Evolutionary conservation across 2,329 filamentous ascomycete species (phyloP).

Genomic region (Botryotinia convoluta): DNA sequence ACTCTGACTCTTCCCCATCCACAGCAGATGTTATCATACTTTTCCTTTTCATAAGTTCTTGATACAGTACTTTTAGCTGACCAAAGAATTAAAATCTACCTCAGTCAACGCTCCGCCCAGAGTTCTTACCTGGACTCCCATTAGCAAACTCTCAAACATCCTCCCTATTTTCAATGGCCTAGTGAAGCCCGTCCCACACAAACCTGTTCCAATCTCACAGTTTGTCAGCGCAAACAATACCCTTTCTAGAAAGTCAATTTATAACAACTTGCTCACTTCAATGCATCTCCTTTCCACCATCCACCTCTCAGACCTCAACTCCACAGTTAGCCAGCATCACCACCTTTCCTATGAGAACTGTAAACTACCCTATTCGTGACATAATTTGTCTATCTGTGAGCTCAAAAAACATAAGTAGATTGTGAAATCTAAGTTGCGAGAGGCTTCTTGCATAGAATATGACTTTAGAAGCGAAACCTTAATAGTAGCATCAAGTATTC

Average conservation of each 20-base stretch:
- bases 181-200: neutral
- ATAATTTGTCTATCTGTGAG: neutral
- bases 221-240: neutral
- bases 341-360: fast-evolving
- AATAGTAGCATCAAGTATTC: neutral
- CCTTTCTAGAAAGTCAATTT: neutral
- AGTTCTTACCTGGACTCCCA: too few species aligned
- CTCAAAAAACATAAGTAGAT: neutral
- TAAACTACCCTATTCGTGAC: neutral
- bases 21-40: too few species aligned
- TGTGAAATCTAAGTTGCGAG: fast-evolving
- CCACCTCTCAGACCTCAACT: too few species aligned
- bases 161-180: neutral
- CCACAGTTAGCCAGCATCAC: neutral
- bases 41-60: too few species aligned
- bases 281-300: neutral
- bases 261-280: neutral
- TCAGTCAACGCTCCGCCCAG: too few species aligned
- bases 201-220: neutral
- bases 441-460: fast-evolving
- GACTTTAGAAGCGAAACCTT: neutral
- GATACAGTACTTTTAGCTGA: too few species aligned
- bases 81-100: too few species aligned
- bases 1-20: neutral
- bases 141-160: neutral